A percentile compares a stretch with the other conserved stretches of the same genome.
phyloP scores from a whole-genome alignment of 129 eudicot genomes.

The Glebionis coronaria region DNA sequence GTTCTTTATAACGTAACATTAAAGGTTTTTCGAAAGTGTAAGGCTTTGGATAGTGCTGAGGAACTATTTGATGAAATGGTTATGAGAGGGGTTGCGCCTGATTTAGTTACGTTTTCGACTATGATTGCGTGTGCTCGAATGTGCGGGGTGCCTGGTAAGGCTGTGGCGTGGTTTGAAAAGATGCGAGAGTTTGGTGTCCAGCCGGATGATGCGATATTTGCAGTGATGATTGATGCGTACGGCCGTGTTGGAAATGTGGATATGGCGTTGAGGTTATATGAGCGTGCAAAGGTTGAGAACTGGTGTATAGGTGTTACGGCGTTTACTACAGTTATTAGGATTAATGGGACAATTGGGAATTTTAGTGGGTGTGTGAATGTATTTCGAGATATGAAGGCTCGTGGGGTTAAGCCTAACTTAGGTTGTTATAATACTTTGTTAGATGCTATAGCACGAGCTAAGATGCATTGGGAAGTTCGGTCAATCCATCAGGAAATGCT shows the following conservation, averaged over 20 bases:
- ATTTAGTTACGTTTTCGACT: conserved; percentile 81
- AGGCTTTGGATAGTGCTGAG: conserved; percentile 66
- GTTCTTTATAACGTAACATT: conserved; percentile 73
- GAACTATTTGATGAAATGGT: conserved; percentile 74
- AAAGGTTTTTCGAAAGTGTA: conserved; percentile 66
- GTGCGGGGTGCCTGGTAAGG: conserved; percentile 57
- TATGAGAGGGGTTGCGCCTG: conserved; percentile 65
- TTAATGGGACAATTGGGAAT: conserved; percentile 56
- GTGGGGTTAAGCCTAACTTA: conserved; percentile 59
- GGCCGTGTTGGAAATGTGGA: conserved; percentile 71
- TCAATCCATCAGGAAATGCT: conserved; percentile 67
- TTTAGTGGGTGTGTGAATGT: conserved; percentile 87
- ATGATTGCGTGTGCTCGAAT: conserved; percentile 77
- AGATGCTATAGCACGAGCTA: conserved; percentile 92
- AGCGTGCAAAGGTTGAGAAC: conserved; percentile 68
- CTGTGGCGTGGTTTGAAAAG: conserved; percentile 90
- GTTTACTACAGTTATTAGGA: conserved; percentile 59
- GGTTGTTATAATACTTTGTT: conserved; percentile 61
- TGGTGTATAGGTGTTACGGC: conserved; percentile 74
- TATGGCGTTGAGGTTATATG: conserved; percentile 72
- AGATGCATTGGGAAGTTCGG: conserved; percentile 89
- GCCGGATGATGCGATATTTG: conserved; percentile 65
- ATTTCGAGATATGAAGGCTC: conserved; percentile 91
- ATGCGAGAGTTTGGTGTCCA: conserved; percentile 54
- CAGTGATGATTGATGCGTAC: conserved; percentile 83